Base-by-base conservation (phyloP, 2,329 filamentous ascomycete genomes). In the Aureobasidium subglaciale region DNA sequence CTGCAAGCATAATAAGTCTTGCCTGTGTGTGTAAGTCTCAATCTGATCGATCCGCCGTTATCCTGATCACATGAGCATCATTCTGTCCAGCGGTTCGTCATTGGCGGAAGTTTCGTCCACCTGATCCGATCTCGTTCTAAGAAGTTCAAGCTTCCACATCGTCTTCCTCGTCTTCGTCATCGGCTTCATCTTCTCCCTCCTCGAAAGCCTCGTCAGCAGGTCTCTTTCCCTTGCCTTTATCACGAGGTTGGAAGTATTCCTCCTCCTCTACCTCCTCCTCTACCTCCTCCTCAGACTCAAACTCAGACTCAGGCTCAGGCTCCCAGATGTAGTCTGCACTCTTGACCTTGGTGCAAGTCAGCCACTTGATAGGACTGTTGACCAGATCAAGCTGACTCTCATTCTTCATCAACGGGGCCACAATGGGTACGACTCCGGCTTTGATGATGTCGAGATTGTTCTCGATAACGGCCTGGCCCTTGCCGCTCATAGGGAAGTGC, bases 261-360 rank as follows among this genome's bases (percentile, higher is more conserved):
- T 57, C 56, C 8, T 41, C 45, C 5, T 58, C 55, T 9, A 46
- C 52, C 8, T 57, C 59, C 13, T 56, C 37, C 6, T 57, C 55
- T 11, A 48, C 56, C 7, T 57, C 59, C 15, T 57, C 34, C 20
- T 56, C 53, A 29, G 48, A 20, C 35, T 59, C 57, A 6, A 30
- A 13, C 29, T 35, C 32, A 15, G 32, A 15, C 32, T 35, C 32
- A n/a, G 32, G 32, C 13, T 46, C 56, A 5, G 30, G n/a, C 29
- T 52, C 46, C 37, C 40, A 56, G n/a, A 37, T 22, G 20, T 49
- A 54, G 24, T 58, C 48, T 20, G 18, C 50, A n/a, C 45, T 45
- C 71, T 66, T 62, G 40, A 79, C 66, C 10, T 68, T 64, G 11
- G 65, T 67, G 61, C 75, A 77, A 1, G 76, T 77, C 48, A 79